Conservation (phyloP, 208 protist genomes). For the Trypanosoma caninum region DNA sequence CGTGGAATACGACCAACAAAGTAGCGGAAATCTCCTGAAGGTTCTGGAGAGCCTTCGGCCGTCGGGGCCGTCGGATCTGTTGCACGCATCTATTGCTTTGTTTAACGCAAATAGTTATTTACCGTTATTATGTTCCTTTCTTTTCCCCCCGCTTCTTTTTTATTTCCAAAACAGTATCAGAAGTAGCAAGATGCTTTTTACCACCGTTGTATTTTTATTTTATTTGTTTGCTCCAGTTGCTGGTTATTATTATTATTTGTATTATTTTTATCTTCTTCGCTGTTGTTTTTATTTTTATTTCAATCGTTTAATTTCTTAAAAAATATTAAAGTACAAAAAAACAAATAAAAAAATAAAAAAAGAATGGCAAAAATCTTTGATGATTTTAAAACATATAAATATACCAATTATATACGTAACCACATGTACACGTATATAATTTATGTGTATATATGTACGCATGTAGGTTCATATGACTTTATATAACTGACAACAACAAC, state of each 20-base stretch:
- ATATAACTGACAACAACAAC: background rate
- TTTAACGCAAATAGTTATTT: background rate
- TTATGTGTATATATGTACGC: conserved; percentile 15
- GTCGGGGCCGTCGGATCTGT: conserved; percentile 17
- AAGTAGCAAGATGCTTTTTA: no score
- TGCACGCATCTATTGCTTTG: background rate
- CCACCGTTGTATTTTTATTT: no score
- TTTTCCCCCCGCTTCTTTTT: no score
- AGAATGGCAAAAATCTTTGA: background rate
- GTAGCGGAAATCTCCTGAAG: conserved; percentile 13
- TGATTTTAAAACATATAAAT: background rate
- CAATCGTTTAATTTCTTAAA: no score
- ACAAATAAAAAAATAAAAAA: conserved; percentile 10
- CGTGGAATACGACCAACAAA: conserved; percentile 58
- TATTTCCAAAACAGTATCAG: no score
- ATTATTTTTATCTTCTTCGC: no score
- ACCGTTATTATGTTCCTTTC: no score
- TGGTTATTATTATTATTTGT: no score
- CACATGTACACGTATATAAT: conserved; percentile 18
- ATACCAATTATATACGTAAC: background rate
- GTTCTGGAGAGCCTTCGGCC: background rate
- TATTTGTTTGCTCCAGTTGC: no score
- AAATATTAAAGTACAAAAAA: background rate
- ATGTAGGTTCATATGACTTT: background rate
- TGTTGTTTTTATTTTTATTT: no score